Evolutionary conservation across 1,284 basidiomycete species (phyloP).

Genomic region (Xerocomus nothofagi): DNA sequence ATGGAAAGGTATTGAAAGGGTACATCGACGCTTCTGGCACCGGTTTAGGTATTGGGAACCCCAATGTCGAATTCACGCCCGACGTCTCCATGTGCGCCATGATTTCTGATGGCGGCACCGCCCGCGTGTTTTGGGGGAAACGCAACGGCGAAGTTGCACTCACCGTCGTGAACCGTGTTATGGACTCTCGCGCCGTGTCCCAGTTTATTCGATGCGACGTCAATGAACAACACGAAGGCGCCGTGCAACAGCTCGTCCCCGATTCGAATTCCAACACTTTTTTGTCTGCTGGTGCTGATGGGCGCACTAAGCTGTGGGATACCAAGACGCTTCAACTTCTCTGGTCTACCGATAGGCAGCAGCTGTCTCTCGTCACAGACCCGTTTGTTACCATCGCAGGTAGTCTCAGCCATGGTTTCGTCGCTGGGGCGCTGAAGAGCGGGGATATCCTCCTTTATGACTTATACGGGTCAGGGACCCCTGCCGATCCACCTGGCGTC

Average conservation of each 20-base stretch:
- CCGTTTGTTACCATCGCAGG: conserved; percentile 51
- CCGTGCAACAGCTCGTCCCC: conserved; percentile 56
- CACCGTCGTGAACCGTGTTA: conserved; percentile 55
- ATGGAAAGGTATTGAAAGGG: conserved; percentile 69
- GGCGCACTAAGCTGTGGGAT: conserved; percentile 72
- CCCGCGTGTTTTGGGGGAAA: conserved; percentile 76
- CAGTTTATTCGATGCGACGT: conserved; percentile 49
- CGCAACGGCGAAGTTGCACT: conserved; percentile 68
- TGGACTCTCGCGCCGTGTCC: conserved; percentile 54
- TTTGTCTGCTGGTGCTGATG: conserved; percentile 61
- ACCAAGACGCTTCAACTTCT: conserved; percentile 50
- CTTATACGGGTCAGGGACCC: conserved; percentile 30
- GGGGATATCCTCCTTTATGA: conserved; percentile 60
- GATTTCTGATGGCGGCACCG: conserved; percentile 64
- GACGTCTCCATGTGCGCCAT: conserved; percentile 61
- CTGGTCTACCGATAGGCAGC: conserved; percentile 57
- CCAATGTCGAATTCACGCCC: conserved; percentile 75
- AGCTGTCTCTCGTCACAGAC: conserved; percentile 41
- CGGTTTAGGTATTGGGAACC: conserved; percentile 70
- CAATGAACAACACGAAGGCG: conserved; percentile 58
- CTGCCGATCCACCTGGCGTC: conserved; percentile 14
- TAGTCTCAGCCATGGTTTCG: conserved; percentile 42
- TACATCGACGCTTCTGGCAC: conserved; percentile 69
- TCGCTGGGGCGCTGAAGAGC: conserved; percentile 51
- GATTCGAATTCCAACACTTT: conserved; percentile 40